A percentile compares a stretch with the other conserved stretches of the same genome.
Evolutionary conservation across 2,329 filamentous ascomycete genomes (phyloP).

Genomic region (Cordyceps cicadae): DNA sequence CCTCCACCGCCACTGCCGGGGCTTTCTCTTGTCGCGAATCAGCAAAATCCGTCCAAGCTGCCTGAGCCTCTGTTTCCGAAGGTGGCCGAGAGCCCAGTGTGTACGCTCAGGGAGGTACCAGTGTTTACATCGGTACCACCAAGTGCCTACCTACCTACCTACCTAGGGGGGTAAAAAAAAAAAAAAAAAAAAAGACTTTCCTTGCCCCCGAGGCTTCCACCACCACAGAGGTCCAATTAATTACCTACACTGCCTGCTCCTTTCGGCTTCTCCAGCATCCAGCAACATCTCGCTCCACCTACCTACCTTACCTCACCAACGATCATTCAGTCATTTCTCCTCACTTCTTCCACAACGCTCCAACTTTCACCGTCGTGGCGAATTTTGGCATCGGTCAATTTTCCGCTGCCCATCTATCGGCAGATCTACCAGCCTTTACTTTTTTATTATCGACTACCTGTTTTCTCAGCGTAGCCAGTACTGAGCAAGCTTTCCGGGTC

Average conservation of each 20-base stretch:
- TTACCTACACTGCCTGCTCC: background rate
- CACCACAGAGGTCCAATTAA: background rate
- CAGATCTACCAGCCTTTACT: background rate
- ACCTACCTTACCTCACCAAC: background rate
- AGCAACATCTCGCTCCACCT: constrained; percentile 7
- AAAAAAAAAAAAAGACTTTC: background rate
- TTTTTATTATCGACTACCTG: background rate
- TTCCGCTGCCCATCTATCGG: background rate
- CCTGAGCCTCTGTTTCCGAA: background rate
- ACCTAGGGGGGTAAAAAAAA: background rate
- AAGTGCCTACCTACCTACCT: too few species aligned
- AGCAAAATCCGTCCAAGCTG: background rate
- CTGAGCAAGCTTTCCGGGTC: background rate
- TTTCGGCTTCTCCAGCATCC: constrained; percentile 4
- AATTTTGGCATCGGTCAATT: background rate
- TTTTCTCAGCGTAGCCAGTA: constrained; percentile 4
- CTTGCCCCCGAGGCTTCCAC: constrained; percentile 2
- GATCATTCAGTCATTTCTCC: background rate
- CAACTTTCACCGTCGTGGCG: background rate
- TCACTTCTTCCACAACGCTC: background rate
- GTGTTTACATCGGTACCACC: background rate
- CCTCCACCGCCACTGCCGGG: background rate
- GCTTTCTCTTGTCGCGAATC: background rate
- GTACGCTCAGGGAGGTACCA: too few species aligned
- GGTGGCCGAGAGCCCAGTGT: background rate